Evolutionary conservation across 805 yeast genomes (phyloP), one percentile per base, ranked within the genome.

Genomic region (Millerozyma miso): DNA sequence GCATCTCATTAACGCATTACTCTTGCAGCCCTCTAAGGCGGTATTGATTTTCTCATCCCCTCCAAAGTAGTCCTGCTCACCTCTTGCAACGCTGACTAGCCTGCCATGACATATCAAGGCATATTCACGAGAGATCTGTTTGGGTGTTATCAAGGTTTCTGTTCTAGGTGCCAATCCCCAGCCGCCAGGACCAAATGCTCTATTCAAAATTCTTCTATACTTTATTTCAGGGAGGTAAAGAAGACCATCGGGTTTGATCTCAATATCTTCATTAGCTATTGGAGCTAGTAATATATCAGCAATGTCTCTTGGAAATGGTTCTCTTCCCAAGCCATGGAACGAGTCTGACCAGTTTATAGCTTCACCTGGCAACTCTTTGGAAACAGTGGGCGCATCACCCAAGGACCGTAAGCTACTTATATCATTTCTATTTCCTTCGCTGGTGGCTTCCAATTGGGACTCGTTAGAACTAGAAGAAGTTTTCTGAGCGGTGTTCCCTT

Each of bases 131-230:
- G 96, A 88, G 26, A 93, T 81, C 39, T 81, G 74, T 48, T 77
- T 80, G 23, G 81, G 76, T 1, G 95, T 84, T 26, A 93, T 80
- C 41, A 79, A 69, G 0, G 96, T 85, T 50, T 86, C 91, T 0
- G 95, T 81, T 43, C 99, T 71, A 8, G 99, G 98, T 0, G 95
- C 96, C 43, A 93, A 70, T 0, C 98, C 98, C 99, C 99, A 93
- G 1, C 95, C 97, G 19, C 99, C 99, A 4, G 99, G 97, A 3
- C 99, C 99, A 70, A 93, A 91, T 0, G 98, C 95, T 32, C 74
- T 74, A 64, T 91, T 91, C 51, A 93, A 65, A 17, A 90, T 83
- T 36, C 99, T 76, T 50, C 99, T 78, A 60, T 93, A 93, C 60
- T 91, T 91, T 65, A 93, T 93, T 61, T 93, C 99, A 0, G 99